Conservation (phyloP, 1,139 yeast species). For the Pichia inconspicua region DNA sequence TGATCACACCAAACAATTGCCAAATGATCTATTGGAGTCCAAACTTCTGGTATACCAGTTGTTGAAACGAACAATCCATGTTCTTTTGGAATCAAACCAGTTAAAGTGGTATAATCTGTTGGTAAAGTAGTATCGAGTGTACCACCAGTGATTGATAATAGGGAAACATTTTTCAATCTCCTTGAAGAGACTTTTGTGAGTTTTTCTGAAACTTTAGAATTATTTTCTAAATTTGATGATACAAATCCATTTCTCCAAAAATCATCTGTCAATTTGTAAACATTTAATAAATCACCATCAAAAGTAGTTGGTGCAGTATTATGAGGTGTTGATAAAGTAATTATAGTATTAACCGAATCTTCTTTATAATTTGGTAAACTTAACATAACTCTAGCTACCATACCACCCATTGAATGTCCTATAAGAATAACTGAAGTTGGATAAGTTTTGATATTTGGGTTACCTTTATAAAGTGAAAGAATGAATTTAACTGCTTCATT, state of each 20-base stretch:
- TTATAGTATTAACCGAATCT: constrained; percentile 70
- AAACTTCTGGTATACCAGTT: constrained; percentile 81
- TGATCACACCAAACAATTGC: constrained; percentile 98
- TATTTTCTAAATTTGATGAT: constrained; percentile 4
- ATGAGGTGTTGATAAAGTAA: constrained; percentile 91
- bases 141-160: constrained; percentile 90
- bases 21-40: constrained; percentile 93
- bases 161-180: constrained; percentile 43
- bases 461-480: constrained; percentile 47
- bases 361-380: constrained; percentile 69
- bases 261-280: constrained; percentile 67
- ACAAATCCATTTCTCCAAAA: constrained; percentile 68
- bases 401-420: constrained; percentile 97
- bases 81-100: constrained; percentile 58
- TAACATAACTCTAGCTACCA: constrained; percentile 76
- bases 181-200: constrained; percentile 31
- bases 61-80: constrained; percentile 83
- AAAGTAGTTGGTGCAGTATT: constrained; percentile 91
- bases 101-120: constrained; percentile 82
- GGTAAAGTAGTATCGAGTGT: constrained; percentile 74
- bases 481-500: constrained; percentile 83
- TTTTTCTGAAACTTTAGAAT: constrained; percentile 14
- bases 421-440: constrained; percentile 61
- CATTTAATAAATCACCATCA: constrained; percentile 75
- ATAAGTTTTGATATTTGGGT: constrained; percentile 34